Evolutionary conservation across 306 rosid species (phyloP).

Genomic region (Erythrophleum fordii): DNA sequence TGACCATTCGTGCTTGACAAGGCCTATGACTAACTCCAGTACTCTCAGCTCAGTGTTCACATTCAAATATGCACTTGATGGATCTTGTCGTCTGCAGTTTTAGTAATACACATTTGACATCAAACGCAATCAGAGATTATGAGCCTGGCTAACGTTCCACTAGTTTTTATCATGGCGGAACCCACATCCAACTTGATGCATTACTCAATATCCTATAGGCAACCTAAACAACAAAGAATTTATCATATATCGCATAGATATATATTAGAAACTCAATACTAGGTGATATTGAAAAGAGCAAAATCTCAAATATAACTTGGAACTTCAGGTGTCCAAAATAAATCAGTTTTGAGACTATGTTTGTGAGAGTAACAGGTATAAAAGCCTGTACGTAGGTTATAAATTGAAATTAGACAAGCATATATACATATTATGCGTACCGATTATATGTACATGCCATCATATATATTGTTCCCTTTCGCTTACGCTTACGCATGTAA

Average conservation of each 20-base stretch:
- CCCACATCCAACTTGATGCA: constrained; percentile 19
- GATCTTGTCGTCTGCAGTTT: constrained; percentile 15
- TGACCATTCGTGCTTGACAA: constrained; percentile 44
- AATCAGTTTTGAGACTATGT: neutral
- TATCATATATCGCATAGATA: neutral
- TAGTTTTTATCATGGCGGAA: constrained; percentile 12
- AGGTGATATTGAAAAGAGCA: neutral
- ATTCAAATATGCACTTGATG: constrained; percentile 48
- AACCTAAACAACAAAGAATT: neutral
- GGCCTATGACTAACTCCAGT: constrained; percentile 21
- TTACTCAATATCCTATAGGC: neutral
- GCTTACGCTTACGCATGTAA: neutral
- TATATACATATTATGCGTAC: neutral
- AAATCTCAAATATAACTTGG: neutral
- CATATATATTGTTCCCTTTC: neutral
- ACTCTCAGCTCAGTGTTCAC: constrained; percentile 25
- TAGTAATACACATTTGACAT: constrained; percentile 22
- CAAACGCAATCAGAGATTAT: constrained; percentile 12
- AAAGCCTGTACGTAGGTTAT: neutral
- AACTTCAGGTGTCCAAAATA: neutral
- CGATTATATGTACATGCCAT: neutral
- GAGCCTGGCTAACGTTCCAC: neutral
- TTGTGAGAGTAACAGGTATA: neutral
- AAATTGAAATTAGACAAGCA: neutral
- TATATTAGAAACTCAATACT: neutral